Percentiles rank a stretch among this genome's conserved stretches.
Conservation (phyloP, 345 rosid genomes). For the Rhizophora apiculata region DNA sequence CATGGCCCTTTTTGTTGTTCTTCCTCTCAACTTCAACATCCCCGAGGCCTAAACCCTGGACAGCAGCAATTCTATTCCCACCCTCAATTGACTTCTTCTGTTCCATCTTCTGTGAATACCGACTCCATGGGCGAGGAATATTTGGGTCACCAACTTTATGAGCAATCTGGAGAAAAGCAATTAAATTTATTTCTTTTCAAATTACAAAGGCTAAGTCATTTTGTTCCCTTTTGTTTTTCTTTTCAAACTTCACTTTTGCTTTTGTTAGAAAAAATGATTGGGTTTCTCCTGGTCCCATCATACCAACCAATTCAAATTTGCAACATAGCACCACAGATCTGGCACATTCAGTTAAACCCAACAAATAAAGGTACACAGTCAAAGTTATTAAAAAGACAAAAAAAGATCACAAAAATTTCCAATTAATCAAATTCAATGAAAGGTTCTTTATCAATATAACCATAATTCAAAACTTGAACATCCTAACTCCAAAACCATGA, state of each 20-base stretch:
- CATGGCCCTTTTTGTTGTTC: slow-evolving; percentile 26
- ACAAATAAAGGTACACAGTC: too few species aligned
- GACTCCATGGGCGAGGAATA: slow-evolving; percentile 88
- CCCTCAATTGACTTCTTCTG: slow-evolving; percentile 28
- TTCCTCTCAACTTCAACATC: slow-evolving; percentile 34
- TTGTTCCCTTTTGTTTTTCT: not conserved
- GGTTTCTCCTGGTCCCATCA: too few species aligned
- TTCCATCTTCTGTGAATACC: slow-evolving; percentile 51
- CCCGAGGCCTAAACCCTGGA: slow-evolving; percentile 3
- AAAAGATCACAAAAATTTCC: too few species aligned
- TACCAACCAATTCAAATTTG: too few species aligned
- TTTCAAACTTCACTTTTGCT: too few species aligned
- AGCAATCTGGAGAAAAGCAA: slow-evolving; percentile 53
- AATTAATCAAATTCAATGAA: not conserved
- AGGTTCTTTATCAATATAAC: not conserved
- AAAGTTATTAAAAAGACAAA: too few species aligned
- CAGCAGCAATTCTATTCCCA: slow-evolving; percentile 19
- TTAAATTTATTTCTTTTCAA: not conserved
- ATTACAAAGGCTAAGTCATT: slow-evolving; percentile 1
- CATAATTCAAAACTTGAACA: not conserved
- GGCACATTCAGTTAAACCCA: too few species aligned
- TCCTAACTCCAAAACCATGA: not conserved
- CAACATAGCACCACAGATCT: too few species aligned
- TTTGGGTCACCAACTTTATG: slow-evolving; percentile 59
- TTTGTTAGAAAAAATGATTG: too few species aligned